Base-by-base conservation (phyloP, 2,329 filamentous ascomycete genomes). In the Fusarium incarnatum region DNA sequence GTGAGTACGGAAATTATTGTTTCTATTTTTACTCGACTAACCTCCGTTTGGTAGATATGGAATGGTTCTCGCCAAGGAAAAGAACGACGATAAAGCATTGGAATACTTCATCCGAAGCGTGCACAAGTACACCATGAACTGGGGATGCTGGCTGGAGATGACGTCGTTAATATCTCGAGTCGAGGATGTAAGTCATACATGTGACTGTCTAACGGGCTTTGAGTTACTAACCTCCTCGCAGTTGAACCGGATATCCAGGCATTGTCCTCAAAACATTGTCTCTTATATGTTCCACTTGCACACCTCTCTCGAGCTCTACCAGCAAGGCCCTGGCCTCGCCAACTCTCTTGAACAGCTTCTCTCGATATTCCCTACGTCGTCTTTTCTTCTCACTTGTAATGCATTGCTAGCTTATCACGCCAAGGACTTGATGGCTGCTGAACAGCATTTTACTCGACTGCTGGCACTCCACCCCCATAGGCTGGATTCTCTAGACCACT, bases 131-230 rank as follows among this genome's bases (percentile, higher is more conserved):
- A 93, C 94, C 2, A 97, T 94, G 87, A 97, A 98, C 77, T 99
- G 96, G 96, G 94, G 94, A 10, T 94, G 94, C 67, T 99, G 96
- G 96, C 87, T 96, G 62, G 96, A 99, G 81, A 88, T 99, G 79
- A 93, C 92, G 6, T 90, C 90, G 41, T 84, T 98, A 27, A 88
- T 97, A 64, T 88, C 89, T 37, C 90, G 92, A 34, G 86, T 92
- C 11, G 94, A 98, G 79, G 93, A 97, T 80, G 91, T 96, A 80
- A 80, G 89, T 83, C 65, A 13, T 45, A 58, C 37, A 44, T 41
- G 25, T 23, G 22, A 4, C n/a, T 32, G 15, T 4, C 20, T 42
- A 25, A 82, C 72, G 82, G 65, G 15, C 37, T 45, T 22, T 46
- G 6, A 34, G 42, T 49, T 7, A 54, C 68, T 75, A 30, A 75